Base-by-base conservation (phyloP, 441 rosid species). In the Corymbia calophylla region DNA sequence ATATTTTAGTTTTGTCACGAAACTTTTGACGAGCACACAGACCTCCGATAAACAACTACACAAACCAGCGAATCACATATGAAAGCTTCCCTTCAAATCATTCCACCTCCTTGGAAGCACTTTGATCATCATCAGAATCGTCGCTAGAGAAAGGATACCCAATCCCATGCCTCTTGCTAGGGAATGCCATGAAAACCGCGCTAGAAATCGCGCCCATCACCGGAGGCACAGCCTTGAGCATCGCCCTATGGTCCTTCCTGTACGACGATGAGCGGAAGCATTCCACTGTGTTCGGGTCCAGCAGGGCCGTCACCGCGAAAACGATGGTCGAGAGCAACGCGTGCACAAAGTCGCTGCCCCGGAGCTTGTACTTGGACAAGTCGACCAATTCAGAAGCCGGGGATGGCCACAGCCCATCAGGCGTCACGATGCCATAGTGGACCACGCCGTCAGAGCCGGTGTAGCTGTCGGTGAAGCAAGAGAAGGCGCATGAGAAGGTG, bases 381-480 rank as follows among this genome's bases (percentile, higher is more conserved):
- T 97, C 94, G n/a, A 85, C 89, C 2, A 95, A 90, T 15, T 91
- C 91, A 1, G 93, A 87, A 62, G 54, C 88, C 1, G 94, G 29
- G 2, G 93, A 84, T 2, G 97, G 95, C 97, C 96, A 96, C 1
- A 97, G 90, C 29, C 98, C 97, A 21, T 87, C 93, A 9, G 18
- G 3, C 4, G 96, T 96, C 18, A 91, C 96, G 9, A 97, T 88
- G 9, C 97, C 99, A 27, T 95, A 96, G 47, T 92, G 98, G 60
- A 89, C 81, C 1, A 55, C 35, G 7, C 97, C 96, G 19, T 97
- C 95, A 9, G 91, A 89, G 73, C 92, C 95, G 53, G 66, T 92
- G 93, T 92, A 96, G 81, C 99, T 95, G 64, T 97, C 99, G 0
- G 99, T 97, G 91, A 97, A 97, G 89, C 93, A 92, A 32, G 96